phyloP scores from a whole-genome alignment of 1,139 yeast genomes.

The Zygoascus meyerae region DNA sequence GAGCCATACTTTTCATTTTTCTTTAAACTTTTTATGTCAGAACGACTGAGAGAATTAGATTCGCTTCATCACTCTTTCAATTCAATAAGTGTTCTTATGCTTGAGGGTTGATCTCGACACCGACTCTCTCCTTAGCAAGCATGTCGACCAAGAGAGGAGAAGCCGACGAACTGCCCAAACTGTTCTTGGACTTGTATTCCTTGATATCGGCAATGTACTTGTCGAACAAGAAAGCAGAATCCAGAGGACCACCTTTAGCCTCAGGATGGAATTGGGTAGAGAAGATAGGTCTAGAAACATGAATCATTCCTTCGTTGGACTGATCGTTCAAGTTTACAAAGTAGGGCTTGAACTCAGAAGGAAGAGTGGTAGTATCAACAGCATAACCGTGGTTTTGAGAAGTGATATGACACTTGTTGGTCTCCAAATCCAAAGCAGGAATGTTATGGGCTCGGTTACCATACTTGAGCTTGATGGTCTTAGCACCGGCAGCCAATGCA shows the following conservation, averaged over 20 bases:
- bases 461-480: slow-evolving; percentile 85
- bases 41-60: no score
- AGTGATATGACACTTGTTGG: slow-evolving; percentile 94
- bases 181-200: slow-evolving; percentile 46
- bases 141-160: slow-evolving; percentile 65
- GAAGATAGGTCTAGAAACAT: slow-evolving; percentile 76
- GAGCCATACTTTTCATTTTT: no score
- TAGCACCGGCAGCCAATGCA: slow-evolving; percentile 92
- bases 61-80: no score
- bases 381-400: slow-evolving; percentile 99
- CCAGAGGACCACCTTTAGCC: slow-evolving; percentile 98
- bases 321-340: slow-evolving; percentile 91
- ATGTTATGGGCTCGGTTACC: slow-evolving; percentile 99
- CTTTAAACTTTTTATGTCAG: no score
- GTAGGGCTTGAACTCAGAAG: slow-evolving; percentile 73
- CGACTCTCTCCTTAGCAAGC: slow-evolving; percentile 80
- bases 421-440: slow-evolving; percentile 83
- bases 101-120: slow-evolving; percentile 35
- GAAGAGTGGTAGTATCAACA: slow-evolving; percentile 75
- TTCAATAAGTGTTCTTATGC: slow-evolving; percentile 14
- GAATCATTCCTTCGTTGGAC: slow-evolving; percentile 96
- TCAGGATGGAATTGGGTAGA: slow-evolving; percentile 98
- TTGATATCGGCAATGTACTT: slow-evolving; percentile 71
- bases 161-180: slow-evolving; percentile 36
- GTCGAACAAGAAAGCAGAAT: slow-evolving; percentile 85